These are phyloP conservation scores for Diaporthe helianthi DNA, from an alignment of 2,329 filamentous ascomycete species.

Conservation along the genomic window DNA sequence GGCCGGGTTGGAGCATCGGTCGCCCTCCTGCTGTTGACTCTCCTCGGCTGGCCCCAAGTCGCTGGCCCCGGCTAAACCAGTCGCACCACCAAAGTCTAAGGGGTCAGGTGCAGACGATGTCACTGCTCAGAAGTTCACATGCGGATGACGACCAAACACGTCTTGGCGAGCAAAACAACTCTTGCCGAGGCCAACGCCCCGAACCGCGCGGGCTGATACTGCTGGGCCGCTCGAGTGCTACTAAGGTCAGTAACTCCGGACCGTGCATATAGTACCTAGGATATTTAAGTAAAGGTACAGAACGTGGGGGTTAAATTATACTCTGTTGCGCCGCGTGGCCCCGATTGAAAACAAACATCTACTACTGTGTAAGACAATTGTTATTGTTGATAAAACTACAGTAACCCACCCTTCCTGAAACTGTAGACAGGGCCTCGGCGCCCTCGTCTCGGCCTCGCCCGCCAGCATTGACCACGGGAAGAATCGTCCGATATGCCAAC, in stretches of 20 bases:
- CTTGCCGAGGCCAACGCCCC: constrained; percentile 15
- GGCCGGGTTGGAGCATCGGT: neutral
- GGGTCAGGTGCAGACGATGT: neutral
- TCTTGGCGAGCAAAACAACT: neutral
- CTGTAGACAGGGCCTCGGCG: neutral
- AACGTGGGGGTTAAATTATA: neutral
- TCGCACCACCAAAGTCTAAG: constrained; percentile 1
- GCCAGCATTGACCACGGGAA: constrained; percentile 22
- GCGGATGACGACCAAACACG: neutral
- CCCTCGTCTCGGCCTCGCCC: constrained; percentile 10
- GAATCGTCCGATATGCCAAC: constrained; percentile 20
- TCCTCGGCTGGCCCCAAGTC: neutral
- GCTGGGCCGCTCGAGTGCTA: neutral
- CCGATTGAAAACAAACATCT: neutral
- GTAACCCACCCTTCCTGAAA: neutral
- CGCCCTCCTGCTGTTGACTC: neutral
- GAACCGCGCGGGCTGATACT: constrained; percentile 1
- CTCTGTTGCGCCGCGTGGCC: neutral
- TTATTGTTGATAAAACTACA: neutral
- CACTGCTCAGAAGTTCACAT: neutral
- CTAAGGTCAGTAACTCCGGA: constrained; percentile 12
- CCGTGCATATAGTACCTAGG: constrained; percentile 11
- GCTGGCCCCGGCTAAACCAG: constrained; percentile 3
- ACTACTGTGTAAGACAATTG: neutral
- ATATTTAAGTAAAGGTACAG: no score